phyloP scores from a whole-genome alignment of 192 early-diverging fungal species.

The Mortierella antarctica region DNA sequence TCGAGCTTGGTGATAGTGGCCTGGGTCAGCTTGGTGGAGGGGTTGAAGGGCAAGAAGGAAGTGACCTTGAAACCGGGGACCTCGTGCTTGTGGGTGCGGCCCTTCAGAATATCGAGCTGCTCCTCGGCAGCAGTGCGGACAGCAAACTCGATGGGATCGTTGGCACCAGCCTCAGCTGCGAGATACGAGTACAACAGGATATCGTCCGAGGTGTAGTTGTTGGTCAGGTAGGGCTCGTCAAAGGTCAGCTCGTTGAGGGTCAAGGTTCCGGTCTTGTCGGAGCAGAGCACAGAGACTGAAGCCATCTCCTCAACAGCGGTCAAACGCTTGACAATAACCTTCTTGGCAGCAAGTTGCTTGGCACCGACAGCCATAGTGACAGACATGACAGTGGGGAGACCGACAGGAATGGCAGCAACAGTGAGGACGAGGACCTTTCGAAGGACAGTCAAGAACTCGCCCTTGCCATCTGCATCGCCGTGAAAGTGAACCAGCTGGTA shows the following conservation, averaged over 20 bases:
- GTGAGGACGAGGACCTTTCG: slow-evolving; percentile 85
- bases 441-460: slow-evolving; percentile 72
- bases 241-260: slow-evolving; percentile 91
- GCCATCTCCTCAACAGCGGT: slow-evolving; percentile 93
- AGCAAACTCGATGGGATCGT: slow-evolving; percentile 88
- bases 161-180: slow-evolving; percentile 85
- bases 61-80: slow-evolving; percentile 92
- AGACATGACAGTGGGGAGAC: slow-evolving; percentile 91
- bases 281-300: slow-evolving; percentile 83
- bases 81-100: slow-evolving; percentile 72
- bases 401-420: slow-evolving; percentile 93
- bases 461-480: slow-evolving; percentile 38
- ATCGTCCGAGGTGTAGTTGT: slow-evolving; percentile 75
- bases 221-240: slow-evolving; percentile 81
- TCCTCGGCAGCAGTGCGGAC: slow-evolving; percentile 81
- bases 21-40: slow-evolving; percentile 87
- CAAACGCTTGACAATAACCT: slow-evolving; percentile 94
- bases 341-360: slow-evolving; percentile 84
- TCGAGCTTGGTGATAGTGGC: slow-evolving; percentile 79
- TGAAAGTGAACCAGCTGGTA: slow-evolving; percentile 71
- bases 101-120: slow-evolving; percentile 69
- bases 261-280: slow-evolving; percentile 87
- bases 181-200: slow-evolving; percentile 82
- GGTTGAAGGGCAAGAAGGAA: slow-evolving; percentile 91
- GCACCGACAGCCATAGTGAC: slow-evolving; percentile 95